Evolutionary conservation across 2,329 filamentous ascomycete species (phyloP), one percentile per base, ranked within the genome.

Genomic region (Aphanoascus verrucosus): DNA sequence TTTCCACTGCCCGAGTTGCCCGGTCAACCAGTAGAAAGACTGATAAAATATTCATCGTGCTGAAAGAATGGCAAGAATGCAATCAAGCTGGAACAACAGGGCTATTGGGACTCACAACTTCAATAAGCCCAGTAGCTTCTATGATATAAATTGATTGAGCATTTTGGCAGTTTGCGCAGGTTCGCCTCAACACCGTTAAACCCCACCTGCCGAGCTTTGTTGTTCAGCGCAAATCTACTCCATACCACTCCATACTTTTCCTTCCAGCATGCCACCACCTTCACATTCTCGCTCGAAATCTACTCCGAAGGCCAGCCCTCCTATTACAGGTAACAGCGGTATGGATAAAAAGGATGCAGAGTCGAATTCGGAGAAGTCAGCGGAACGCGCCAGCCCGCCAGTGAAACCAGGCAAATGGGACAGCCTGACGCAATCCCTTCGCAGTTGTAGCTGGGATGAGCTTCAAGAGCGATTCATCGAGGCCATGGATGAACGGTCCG

Each of bases 401-500:
- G 14, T 17, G 6, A 47, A 15, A 28, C 52, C 38, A 20, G 46
- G 38, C 12, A 54, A 45, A 44, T 54, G 52, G 45, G 46, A 54
- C 17, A n/a, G 14, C 14, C 15, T 57, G 17, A 49, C 53, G 1
- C 23, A 49, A 37, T 54, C 49, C 50, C 70, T 87, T 56, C 69
- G 72, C 44, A 52, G 70, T 63, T 88, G 86, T 62, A 81, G 90
- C 68, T 95, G 89, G 89, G 74, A 83, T 2, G 78, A 84, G n/a
- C 83, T 95, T 32, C 77, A 89, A 66, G 64, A 72, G 1, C 79
- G 81, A 41, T 94, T 89, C 61, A 76, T 83, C 55, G 71, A 78
- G 50, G 81, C 81, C 15, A 78, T 94, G 61, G 69, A 74, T 12
- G 75, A 82, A 40, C 79, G 84, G 34, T 77, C 82, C 49, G 72